phyloP scores from a whole-genome alignment of 805 yeast species.

The Priceomyces haplophilus region DNA sequence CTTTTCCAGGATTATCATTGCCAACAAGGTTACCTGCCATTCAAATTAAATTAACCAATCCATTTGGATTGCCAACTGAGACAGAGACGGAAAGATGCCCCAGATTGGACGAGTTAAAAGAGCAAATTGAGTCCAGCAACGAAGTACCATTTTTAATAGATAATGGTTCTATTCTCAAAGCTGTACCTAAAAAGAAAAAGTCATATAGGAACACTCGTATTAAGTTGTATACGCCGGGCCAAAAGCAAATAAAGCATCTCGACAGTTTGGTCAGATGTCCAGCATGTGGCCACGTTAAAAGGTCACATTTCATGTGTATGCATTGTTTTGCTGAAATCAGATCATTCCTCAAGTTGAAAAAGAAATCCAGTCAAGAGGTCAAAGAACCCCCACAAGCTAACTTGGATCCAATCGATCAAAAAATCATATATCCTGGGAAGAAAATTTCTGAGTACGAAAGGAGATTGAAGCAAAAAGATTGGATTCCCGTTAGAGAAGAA shows the following conservation, averaged over 20 bases:
- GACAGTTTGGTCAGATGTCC: slow-evolving; percentile 87
- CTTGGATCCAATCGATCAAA: slow-evolving; percentile 59
- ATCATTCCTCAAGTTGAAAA: slow-evolving; percentile 61
- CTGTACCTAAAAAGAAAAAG: slow-evolving; percentile 92
- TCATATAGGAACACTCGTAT: slow-evolving; percentile 85
- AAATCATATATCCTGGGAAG: slow-evolving; percentile 73
- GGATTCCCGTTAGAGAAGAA: slow-evolving; percentile 43
- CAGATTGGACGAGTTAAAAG: slow-evolving; percentile 35
- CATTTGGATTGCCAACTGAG: slow-evolving; percentile 3
- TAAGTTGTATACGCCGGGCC: slow-evolving; percentile 77
- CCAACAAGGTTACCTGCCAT: slow-evolving; percentile 11
- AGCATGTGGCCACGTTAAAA: slow-evolving; percentile 88
- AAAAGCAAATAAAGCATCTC: slow-evolving; percentile 73
- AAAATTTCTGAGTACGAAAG: slow-evolving; percentile 35
- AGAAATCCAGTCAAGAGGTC: slow-evolving; percentile 22
- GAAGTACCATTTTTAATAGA: slow-evolving; percentile 47
- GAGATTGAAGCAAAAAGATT: slow-evolving; percentile 38
- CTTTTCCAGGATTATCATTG: not conserved
- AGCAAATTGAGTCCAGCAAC: slow-evolving; percentile 35
- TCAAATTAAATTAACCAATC: slow-evolving; percentile 6
- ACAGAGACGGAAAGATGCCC: slow-evolving; percentile 13
- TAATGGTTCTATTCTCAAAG: slow-evolving; percentile 68
- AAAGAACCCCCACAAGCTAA: slow-evolving; percentile 38
- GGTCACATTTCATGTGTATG: slow-evolving; percentile 91
- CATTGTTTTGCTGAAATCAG: slow-evolving; percentile 83